phyloP scores from a whole-genome alignment of 805 yeast species.

The Yarrowia hollandica region DNA sequence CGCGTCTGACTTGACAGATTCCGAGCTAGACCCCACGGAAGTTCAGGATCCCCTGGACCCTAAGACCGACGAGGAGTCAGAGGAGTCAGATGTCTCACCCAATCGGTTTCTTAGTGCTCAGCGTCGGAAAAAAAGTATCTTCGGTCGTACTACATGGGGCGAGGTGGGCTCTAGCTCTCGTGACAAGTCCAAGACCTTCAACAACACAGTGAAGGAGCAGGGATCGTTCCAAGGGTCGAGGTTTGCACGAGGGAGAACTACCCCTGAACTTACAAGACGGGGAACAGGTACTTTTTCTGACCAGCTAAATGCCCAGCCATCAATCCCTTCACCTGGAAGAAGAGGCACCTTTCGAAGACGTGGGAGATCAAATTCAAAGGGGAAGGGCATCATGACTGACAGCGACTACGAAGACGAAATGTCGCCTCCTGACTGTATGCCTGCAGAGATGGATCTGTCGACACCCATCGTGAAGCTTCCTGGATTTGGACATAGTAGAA shows the following conservation, averaged over 20 bases:
- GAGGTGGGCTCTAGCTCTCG: constrained; percentile 1
- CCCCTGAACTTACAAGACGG: background rate
- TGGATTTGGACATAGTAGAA: background rate
- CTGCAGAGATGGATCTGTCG: background rate
- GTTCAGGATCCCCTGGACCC: background rate
- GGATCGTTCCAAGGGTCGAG: constrained; percentile 6
- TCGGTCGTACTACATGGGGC: constrained; percentile 2
- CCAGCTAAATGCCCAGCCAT: constrained; percentile 19
- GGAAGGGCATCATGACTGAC: constrained; percentile 11
- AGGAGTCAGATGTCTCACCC: constrained; percentile 7
- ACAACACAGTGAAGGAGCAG: background rate
- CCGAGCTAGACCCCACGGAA: background rate
- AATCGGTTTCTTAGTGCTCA: constrained; percentile 12
- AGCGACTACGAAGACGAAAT: constrained; percentile 16
- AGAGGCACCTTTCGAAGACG: background rate
- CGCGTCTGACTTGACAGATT: constrained; percentile 1
- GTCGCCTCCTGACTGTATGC: background rate
- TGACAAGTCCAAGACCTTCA: constrained; percentile 19
- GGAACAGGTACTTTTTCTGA: constrained; percentile 12
- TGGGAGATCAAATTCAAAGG: background rate
- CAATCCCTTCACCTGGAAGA: background rate
- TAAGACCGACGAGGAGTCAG: background rate
- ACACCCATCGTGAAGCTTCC: constrained; percentile 16
- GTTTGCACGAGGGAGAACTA: constrained; percentile 6
- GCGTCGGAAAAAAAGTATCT: background rate